Percentiles rank a stretch among this genome's conserved stretches.
These are phyloP conservation scores for Trypanosoma congolense DNA, from an alignment of 208 protist species.

Conservation along the genomic window DNA sequence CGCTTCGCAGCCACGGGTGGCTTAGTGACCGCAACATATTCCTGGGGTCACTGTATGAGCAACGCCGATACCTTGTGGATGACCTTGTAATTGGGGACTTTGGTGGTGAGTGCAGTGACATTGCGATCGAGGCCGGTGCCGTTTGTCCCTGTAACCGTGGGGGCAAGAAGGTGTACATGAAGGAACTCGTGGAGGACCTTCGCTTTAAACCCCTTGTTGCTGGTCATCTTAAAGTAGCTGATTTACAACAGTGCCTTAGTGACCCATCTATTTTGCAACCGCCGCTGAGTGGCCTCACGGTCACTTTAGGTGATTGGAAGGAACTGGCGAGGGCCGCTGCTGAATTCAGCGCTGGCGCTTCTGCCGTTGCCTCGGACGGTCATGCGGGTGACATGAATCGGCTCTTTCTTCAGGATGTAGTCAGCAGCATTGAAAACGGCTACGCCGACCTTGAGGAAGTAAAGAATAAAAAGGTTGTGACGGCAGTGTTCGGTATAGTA, in stretches of 20 bases:
- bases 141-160: constrained; percentile 18
- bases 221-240: neutral
- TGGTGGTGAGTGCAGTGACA: constrained; percentile 13
- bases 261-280: neutral
- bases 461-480: neutral
- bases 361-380: neutral
- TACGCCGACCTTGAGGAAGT: neutral
- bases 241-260: neutral
- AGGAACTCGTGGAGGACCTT: neutral
- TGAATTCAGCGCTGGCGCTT: neutral
- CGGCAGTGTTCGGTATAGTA: neutral
- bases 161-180: constrained; percentile 16
- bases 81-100: constrained; percentile 24
- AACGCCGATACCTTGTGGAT: constrained; percentile 18
- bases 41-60: constrained; percentile 16
- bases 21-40: constrained; percentile 6
- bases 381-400: neutral
- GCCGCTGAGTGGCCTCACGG: neutral
- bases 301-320: neutral
- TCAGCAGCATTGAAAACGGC: neutral
- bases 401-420: neutral
- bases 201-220: neutral
- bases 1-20: constrained; percentile 16
- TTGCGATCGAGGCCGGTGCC: neutral
- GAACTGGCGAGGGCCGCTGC: neutral